Evolutionary conservation across 345 rosid species (phyloP).

Genomic region (Rhodamnia argentea): DNA sequence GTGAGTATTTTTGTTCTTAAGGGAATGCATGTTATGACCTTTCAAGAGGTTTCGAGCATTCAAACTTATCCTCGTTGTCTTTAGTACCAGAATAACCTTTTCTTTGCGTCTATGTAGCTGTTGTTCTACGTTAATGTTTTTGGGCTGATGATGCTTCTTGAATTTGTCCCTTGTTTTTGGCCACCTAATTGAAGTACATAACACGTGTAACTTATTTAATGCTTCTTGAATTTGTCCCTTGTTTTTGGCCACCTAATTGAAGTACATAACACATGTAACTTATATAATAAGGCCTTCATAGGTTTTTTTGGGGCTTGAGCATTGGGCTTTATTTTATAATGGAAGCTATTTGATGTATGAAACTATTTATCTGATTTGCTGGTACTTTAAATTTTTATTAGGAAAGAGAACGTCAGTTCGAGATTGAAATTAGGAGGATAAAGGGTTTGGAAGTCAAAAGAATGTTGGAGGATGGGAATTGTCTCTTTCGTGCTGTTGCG

Average conservation of each 20-base stretch:
- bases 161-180: not conserved
- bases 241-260: not conserved
- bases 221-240: not conserved
- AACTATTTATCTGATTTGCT: not conserved
- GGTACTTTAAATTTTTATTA: constrained; percentile 14
- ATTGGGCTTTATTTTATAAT: not conserved
- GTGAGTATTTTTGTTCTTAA: constrained; percentile 30
- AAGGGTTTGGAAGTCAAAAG: constrained; percentile 82
- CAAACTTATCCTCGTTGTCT: not conserved
- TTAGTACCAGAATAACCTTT: not conserved
- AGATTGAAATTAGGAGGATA: constrained; percentile 62
- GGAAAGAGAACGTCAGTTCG: constrained; percentile 96
- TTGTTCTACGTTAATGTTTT: not conserved
- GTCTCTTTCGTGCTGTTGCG: constrained; percentile 95
- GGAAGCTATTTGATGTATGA: not conserved
- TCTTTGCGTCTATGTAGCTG: not conserved
- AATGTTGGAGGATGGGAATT: constrained; percentile 98
- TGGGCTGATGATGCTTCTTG: not conserved
- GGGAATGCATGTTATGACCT: not conserved
- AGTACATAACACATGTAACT: not conserved
- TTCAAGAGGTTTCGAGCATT: not conserved
- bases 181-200: not conserved
- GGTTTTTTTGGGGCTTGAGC: not conserved
- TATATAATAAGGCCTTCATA: not conserved
- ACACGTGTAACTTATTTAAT: not conserved